A percentile compares a stretch with the other conserved stretches of the same genome.
Evolutionary conservation across 1,139 yeast genomes (phyloP).

Genomic region (Taphrina wiesneri): DNA sequence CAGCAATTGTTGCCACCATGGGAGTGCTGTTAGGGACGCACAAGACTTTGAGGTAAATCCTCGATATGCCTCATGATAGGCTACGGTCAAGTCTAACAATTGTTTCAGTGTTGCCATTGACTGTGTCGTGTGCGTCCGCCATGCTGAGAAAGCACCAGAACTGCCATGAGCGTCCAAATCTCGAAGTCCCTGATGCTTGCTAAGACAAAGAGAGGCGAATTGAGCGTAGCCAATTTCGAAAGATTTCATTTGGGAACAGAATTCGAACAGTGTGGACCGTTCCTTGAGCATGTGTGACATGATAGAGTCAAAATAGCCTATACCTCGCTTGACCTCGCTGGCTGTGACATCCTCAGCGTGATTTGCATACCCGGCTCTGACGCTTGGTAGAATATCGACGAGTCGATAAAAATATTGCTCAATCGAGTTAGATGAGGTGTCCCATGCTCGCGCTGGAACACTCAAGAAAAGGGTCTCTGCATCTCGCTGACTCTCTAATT

Average conservation of each 20-base stretch:
- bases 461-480: constrained; percentile 64
- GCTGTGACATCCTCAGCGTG: constrained; percentile 75
- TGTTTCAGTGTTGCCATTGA: constrained; percentile 2
- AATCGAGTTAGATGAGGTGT: constrained; percentile 49
- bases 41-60: not conserved
- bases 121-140: not conserved
- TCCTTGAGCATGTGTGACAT: constrained; percentile 45
- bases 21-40: not conserved
- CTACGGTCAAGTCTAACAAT: not conserved
- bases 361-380: constrained; percentile 62
- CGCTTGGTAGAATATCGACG: constrained; percentile 75
- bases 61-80: constrained; percentile 2
- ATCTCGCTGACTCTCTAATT: constrained; percentile 61
- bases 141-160: not conserved
- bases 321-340: constrained; percentile 70
- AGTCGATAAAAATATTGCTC: constrained; percentile 69
- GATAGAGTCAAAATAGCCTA: constrained; percentile 75
- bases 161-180: not conserved
- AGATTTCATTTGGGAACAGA: not conserved
- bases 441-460: constrained; percentile 51
- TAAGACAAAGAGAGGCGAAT: not conserved
- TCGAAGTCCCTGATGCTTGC: not conserved
- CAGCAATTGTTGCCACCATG: not conserved
- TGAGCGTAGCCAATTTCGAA: not conserved
- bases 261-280: not conserved